These are phyloP conservation scores for Pseudogymnoascus sp. DNA, from an alignment of 2,329 filamentous ascomycete species.

Conservation along the genomic window DNA sequence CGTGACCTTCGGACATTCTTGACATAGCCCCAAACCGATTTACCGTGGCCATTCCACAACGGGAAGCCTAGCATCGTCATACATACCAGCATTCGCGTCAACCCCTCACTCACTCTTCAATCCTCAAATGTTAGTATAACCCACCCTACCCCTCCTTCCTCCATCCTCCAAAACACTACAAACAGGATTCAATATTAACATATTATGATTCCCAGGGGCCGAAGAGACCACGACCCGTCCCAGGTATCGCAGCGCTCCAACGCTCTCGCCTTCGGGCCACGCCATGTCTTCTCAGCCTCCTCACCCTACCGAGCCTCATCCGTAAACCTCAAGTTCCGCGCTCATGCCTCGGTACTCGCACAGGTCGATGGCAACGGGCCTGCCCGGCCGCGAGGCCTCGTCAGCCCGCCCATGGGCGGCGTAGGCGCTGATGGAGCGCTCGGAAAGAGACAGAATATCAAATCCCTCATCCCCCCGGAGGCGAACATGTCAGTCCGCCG, in stretches of 20 bases:
- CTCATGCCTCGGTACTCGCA: constrained; percentile 9
- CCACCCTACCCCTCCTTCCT: neutral
- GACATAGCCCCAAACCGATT: neutral
- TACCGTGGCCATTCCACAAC: neutral
- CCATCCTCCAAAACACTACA: neutral
- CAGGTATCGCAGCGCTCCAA: constrained; percentile 16
- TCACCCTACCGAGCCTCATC: constrained; percentile 8
- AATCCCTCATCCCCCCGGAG: constrained; percentile 13
- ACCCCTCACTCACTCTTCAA: neutral
- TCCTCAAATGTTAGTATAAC: neutral
- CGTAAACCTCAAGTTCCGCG: constrained; percentile 4
- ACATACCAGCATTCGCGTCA: neutral
- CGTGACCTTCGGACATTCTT: neutral
- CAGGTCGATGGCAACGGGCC: constrained; percentile 15
- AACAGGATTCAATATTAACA: neutral
- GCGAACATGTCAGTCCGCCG: neutral
- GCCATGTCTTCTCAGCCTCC: constrained; percentile 13
- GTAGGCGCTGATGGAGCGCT: neutral
- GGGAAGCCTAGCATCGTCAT: neutral
- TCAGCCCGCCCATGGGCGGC: neutral
- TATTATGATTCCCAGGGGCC: constrained; percentile 1
- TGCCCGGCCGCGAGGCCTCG: constrained; percentile 9
- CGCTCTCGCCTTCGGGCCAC: constrained; percentile 16
- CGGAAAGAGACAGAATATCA: constrained; percentile 9
- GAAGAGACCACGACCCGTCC: constrained; percentile 14